A percentile compares a stretch with the other conserved stretches of the same genome.
Evolutionary conservation across 495 filamentous ascomycete genomes (phyloP).

Genomic region (Talaromyces adpressus): DNA sequence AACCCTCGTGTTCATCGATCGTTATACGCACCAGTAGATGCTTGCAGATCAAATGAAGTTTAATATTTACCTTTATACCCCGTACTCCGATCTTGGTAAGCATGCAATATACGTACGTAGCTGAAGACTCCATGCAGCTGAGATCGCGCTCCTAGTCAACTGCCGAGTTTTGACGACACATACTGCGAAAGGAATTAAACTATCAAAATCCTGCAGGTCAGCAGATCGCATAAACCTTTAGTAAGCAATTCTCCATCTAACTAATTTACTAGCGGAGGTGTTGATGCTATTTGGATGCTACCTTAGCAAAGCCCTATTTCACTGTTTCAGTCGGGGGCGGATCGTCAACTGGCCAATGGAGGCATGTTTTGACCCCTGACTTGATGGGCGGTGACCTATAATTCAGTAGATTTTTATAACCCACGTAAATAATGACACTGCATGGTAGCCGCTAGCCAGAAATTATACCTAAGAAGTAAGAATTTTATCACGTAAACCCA

Average conservation of each 20-base stretch:
- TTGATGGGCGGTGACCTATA: not conserved
- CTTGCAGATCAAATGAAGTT: not conserved
- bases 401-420: not conserved
- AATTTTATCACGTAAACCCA: not conserved
- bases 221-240: not conserved
- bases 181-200: not conserved
- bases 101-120: not conserved
- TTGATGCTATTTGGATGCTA: not conserved
- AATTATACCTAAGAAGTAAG: not conserved
- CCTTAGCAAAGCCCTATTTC: not conserved
- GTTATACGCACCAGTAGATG: not conserved
- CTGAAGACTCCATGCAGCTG: not conserved
- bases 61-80: not conserved
- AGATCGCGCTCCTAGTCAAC: not conserved
- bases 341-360: not conserved
- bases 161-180: not conserved
- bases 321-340: not conserved
- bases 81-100: not conserved
- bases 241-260: not conserved
- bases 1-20: not conserved
- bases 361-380: not conserved
- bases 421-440: not conserved
- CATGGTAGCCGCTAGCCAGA: not conserved
- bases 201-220: not conserved
- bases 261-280: not conserved